phyloP scores from a whole-genome alignment of 768 basidiomycete species.

The Daedalea quercina region DNA sequence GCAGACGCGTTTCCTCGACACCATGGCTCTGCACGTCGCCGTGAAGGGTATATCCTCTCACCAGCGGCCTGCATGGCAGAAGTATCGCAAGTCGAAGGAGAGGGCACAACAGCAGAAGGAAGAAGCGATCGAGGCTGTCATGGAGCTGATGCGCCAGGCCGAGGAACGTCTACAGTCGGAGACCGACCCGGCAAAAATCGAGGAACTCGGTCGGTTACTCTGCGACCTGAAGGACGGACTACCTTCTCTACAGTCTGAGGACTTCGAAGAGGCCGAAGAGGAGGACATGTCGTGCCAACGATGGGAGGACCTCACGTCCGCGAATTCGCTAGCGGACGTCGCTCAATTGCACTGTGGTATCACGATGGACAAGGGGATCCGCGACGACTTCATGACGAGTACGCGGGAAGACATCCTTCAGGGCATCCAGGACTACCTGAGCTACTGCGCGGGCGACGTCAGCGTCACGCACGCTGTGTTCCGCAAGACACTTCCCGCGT shows the following conservation, averaged over 20 bases:
- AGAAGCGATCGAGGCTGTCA: slow-evolving; percentile 60
- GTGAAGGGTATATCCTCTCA: slow-evolving; percentile 92
- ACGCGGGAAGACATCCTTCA: slow-evolving; percentile 59
- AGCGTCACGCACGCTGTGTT: slow-evolving; percentile 79
- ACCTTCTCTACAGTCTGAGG: slow-evolving; percentile 32
- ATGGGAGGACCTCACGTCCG: slow-evolving; percentile 92
- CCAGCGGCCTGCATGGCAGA: slow-evolving; percentile 91
- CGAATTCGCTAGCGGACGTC: slow-evolving; percentile 89
- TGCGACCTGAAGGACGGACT: slow-evolving; percentile 35
- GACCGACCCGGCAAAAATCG: slow-evolving; percentile 28
- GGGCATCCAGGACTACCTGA: slow-evolving; percentile 65
- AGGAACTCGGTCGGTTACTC: slow-evolving; percentile 33
- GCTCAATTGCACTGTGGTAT: slow-evolving; percentile 86
- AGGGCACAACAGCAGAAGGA: slow-evolving; percentile 45
- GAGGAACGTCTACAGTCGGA: slow-evolving; percentile 32
- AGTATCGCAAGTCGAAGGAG: slow-evolving; percentile 68
- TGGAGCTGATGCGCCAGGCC: slow-evolving; percentile 41
- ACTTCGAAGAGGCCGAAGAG: slow-evolving; percentile 33
- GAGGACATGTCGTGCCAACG: slow-evolving; percentile 44
- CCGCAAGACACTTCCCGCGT: slow-evolving; percentile 68
- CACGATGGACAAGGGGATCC: slow-evolving; percentile 66
- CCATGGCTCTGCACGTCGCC: slow-evolving; percentile 91
- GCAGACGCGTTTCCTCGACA: slow-evolving; percentile 81
- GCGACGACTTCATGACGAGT: slow-evolving; percentile 69
- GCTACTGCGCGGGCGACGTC: slow-evolving; percentile 86